Conservation (phyloP, 2,329 filamentous ascomycete species). For the Amauroascus verrucosus region DNA sequence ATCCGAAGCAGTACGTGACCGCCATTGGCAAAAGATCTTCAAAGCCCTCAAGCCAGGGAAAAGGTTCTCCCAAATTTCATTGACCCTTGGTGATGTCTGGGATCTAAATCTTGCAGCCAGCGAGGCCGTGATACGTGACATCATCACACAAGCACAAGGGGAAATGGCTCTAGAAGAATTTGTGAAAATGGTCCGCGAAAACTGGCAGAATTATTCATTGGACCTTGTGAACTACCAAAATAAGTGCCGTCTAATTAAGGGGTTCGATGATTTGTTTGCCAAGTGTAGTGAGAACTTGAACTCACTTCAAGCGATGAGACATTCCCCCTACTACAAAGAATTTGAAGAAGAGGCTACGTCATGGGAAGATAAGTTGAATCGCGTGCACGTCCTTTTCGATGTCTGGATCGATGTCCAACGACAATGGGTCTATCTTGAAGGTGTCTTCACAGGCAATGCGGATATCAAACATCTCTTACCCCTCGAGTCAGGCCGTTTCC, state of each 20-base stretch:
- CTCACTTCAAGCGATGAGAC: conserved; percentile 94
- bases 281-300: conserved; percentile 98
- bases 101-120: conserved; percentile 83
- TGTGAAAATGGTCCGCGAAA: conserved; percentile 88
- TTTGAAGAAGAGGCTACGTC: conserved; percentile 94
- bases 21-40: conserved; percentile 97
- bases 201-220: conserved; percentile 88
- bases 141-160: conserved; percentile 90
- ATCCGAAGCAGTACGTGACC: conserved; percentile 88
- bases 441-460: conserved; percentile 95
- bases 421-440: conserved; percentile 98
- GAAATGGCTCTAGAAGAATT: conserved; percentile 99
- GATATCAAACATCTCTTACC: conserved; percentile 98
- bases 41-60: conserved; percentile 88
- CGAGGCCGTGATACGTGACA: conserved; percentile 78
- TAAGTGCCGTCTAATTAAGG: conserved; percentile 92
- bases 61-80: conserved; percentile 83
- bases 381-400: conserved; percentile 94
- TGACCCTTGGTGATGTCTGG: conserved; percentile 98
- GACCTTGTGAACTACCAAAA: conserved; percentile 96
- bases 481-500: conserved; percentile 91
- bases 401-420: conserved; percentile 99
- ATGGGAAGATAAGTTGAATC: conserved; percentile 97
- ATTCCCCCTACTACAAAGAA: conserved; percentile 98
- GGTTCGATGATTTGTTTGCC: conserved; percentile 95